Conservation (phyloP, 805 yeast genomes). For the Starmerella bombi region DNA sequence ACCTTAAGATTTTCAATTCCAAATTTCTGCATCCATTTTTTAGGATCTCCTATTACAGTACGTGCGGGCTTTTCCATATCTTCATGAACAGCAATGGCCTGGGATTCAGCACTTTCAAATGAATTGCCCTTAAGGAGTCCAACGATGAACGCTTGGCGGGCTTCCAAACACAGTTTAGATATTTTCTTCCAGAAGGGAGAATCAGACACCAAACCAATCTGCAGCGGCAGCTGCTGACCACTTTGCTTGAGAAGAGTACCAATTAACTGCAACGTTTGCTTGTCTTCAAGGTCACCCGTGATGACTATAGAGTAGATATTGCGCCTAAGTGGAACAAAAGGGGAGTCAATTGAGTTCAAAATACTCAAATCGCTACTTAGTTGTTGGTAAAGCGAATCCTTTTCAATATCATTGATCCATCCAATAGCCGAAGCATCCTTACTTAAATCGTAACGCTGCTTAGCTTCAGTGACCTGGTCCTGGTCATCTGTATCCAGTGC, state of each 20-base stretch:
- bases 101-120: constrained; percentile 7
- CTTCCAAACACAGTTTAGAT: constrained; percentile 16
- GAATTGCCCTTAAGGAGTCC: constrained; percentile 11
- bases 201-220: constrained; percentile 72
- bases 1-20: constrained; percentile 30
- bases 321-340: constrained; percentile 54
- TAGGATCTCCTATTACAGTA: not conserved
- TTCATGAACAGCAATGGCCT: constrained; percentile 15
- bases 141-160: constrained; percentile 17
- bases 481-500: constrained; percentile 13
- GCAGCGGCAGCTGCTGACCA: constrained; percentile 52
- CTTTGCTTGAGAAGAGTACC: constrained; percentile 24
- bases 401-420: constrained; percentile 66
- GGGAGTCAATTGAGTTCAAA: constrained; percentile 38
- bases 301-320: constrained; percentile 67
- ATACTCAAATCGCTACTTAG: constrained; percentile 34
- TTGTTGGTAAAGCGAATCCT: constrained; percentile 39
- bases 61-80: constrained; percentile 1
- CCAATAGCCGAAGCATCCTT: constrained; percentile 32
- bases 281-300: constrained; percentile 46
- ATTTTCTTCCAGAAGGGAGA: constrained; percentile 18
- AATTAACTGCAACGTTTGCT: constrained; percentile 39
- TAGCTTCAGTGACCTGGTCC: not conserved
- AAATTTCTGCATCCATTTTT: constrained; percentile 26
- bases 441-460: constrained; percentile 27